phyloP scores from a whole-genome alignment of 1,284 basidiomycete genomes.

The Vanrija pseudolonga region DNA sequence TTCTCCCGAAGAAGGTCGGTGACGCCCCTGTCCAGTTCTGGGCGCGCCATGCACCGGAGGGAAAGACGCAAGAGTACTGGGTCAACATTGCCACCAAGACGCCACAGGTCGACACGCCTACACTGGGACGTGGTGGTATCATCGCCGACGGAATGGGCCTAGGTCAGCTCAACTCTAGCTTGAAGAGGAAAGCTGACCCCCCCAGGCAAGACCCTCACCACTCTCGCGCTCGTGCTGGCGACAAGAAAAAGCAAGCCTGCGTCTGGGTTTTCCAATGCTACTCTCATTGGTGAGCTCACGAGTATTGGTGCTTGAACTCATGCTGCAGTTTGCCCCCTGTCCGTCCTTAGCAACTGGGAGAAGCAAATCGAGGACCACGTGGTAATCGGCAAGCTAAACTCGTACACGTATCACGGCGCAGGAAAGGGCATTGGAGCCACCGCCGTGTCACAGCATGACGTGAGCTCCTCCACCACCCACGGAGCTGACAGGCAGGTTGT shows the following conservation, averaged over 20 bases:
- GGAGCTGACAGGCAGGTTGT: constrained; percentile 53
- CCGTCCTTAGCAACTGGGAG: constrained; percentile 85
- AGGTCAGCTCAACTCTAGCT: constrained; percentile 22
- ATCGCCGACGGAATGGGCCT: constrained; percentile 86
- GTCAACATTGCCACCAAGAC: constrained; percentile 70
- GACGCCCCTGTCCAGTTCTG: constrained; percentile 84
- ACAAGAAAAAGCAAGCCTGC: constrained; percentile 63
- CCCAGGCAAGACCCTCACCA: constrained; percentile 74
- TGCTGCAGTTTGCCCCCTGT: constrained; percentile 71
- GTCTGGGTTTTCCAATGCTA: constrained; percentile 59
- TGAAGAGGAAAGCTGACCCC: not conserved
- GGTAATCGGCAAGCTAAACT: constrained; percentile 56
- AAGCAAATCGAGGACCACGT: constrained; percentile 80
- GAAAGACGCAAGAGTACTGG: constrained; percentile 52
- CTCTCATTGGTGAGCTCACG: constrained; percentile 64
- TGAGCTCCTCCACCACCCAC: constrained; percentile 9
- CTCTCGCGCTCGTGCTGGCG: constrained; percentile 69
- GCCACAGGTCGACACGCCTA: constrained; percentile 63
- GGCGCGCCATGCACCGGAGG: constrained; percentile 58
- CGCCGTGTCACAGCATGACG: constrained; percentile 65
- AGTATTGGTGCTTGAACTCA: not conserved
- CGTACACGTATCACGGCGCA: constrained; percentile 63
- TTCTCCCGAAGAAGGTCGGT: constrained; percentile 59
- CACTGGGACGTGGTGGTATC: constrained; percentile 73
- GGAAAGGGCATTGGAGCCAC: constrained; percentile 60